A percentile compares a stretch with the other conserved stretches of the same genome.
phyloP scores from a whole-genome alignment of 345 rosid genomes.

The Arabis hirsuta region DNA sequence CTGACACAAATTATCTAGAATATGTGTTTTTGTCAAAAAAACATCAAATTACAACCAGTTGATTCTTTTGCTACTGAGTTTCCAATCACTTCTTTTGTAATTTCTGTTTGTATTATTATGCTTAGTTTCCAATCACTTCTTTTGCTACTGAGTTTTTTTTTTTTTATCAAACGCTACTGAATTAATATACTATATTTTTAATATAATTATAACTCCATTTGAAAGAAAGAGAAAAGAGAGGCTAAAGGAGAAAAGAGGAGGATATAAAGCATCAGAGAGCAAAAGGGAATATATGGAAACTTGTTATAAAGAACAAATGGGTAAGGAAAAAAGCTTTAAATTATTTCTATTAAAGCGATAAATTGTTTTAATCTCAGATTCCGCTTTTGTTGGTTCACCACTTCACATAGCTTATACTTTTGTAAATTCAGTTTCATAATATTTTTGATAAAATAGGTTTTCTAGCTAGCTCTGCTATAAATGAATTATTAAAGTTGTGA shows the following conservation, averaged over 20 bases:
- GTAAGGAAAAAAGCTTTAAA: constrained; percentile 36
- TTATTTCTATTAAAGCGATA: constrained; percentile 38
- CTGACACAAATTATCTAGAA: too few species aligned
- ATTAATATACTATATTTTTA: too few species aligned
- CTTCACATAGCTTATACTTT: constrained; percentile 36
- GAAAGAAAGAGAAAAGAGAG: constrained; percentile 39
- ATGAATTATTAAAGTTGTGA: constrained; percentile 7
- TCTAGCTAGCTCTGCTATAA: neutral
- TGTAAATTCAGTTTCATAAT: constrained; percentile 14
- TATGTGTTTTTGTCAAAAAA: neutral
- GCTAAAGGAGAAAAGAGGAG: constrained; percentile 42
- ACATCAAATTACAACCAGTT: neutral
- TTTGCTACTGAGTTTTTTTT: neutral
- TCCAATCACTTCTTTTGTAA: constrained; percentile 13
- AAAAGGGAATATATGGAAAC: constrained; percentile 52
- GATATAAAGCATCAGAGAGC: constrained; percentile 42
- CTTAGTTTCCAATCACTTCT: constrained; percentile 18
- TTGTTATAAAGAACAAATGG: constrained; percentile 46
- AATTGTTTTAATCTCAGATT: constrained; percentile 42
- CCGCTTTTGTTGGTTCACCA: constrained; percentile 40
- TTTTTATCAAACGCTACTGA: too few species aligned
- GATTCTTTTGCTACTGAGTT: constrained; percentile 4
- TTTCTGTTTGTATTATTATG: too few species aligned
- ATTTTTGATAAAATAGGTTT: neutral
- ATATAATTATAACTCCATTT: constrained; percentile 25